A percentile compares a stretch with the other conserved stretches of the same genome.
Evolutionary conservation across 169 alveolate species (phyloP).

Genomic region (Miamiensis avidus): DNA sequence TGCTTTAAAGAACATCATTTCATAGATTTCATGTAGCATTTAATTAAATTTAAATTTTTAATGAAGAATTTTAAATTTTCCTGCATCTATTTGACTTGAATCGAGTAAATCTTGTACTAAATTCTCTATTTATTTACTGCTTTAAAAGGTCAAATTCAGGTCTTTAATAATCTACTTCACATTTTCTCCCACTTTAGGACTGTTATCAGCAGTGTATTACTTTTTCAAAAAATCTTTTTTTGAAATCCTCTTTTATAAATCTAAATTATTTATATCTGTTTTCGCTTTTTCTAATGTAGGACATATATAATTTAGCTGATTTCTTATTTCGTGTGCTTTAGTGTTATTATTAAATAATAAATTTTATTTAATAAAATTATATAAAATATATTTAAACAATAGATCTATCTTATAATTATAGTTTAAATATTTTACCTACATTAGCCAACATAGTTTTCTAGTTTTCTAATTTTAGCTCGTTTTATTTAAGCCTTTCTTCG

Average conservation of each 20-base stretch:
- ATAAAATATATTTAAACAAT: no score
- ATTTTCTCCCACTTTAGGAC: not conserved
- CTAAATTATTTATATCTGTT: no score
- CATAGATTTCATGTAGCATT: not conserved
- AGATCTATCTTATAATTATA: no score
- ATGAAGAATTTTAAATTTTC: not conserved
- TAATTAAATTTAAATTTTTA: no score
- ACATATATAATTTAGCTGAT: not conserved
- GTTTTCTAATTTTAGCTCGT: no score
- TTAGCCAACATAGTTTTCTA: no score
- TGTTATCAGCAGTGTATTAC: not conserved
- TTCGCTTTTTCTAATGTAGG: not conserved
- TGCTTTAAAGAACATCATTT: not conserved
- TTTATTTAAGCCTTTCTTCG: no score
- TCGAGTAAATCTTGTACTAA: not conserved
- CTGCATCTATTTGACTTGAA: not conserved
- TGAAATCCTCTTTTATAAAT: not conserved
- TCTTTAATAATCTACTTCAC: not conserved
- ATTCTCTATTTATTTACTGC: no score
- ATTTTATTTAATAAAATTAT: no score
- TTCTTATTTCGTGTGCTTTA: not conserved
- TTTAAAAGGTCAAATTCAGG: not conserved
- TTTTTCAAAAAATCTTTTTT: no score
- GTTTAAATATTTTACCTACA: no score
- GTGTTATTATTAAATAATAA: no score